A percentile compares a stretch with the other conserved stretches of the same genome.
phyloP scores from a whole-genome alignment of 2,329 filamentous ascomycete species.

The Mycosphaerella sp. region DNA sequence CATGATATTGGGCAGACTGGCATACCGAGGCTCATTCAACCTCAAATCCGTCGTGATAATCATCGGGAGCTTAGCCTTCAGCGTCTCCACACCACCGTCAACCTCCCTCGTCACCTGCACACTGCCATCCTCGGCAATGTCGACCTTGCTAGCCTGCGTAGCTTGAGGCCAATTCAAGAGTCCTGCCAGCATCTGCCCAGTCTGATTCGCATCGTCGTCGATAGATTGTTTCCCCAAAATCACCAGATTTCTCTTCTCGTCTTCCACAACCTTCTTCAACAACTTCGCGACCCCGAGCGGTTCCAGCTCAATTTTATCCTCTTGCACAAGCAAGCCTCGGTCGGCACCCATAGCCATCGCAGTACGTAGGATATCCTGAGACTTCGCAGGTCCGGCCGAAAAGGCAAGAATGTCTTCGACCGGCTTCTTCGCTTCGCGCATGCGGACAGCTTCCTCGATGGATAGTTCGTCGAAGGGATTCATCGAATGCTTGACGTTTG shows the following conservation, averaged over 20 bases:
- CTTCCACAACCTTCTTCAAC: conserved; percentile 68
- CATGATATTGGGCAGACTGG: conserved; percentile 97
- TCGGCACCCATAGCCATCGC: conserved; percentile 99
- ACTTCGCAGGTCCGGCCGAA: conserved; percentile 80
- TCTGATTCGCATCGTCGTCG: conserved; percentile 92
- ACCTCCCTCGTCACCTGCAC: conserved; percentile 85
- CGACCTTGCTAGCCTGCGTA: conserved; percentile 82
- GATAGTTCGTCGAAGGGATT: conserved; percentile 99
- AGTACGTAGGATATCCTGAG: conserved; percentile 81
- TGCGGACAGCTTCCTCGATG: conserved; percentile 88
- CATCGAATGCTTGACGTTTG: conserved; percentile 92
- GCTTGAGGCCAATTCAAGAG: conserved; percentile 89
- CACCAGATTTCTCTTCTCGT: conserved; percentile 84
- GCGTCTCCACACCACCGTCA: conserved; percentile 88
- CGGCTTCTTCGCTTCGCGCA: conserved; percentile 65
- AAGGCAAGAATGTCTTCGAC: conserved; percentile 90
- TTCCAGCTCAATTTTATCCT: conserved; percentile 70
- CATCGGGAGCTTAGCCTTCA: conserved; percentile 79
- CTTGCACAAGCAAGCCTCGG: conserved; percentile 70
- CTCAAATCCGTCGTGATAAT: conserved; percentile 91
- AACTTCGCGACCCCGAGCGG: conserved; percentile 89
- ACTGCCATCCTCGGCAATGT: conserved; percentile 58
- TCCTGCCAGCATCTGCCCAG: conserved; percentile 95
- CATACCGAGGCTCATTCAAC: conserved; percentile 91
- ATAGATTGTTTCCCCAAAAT: conserved; percentile 97